Evolutionary conservation across 192 early-diverging fungal genomes (phyloP).

Genomic region (Lunasporangiospora selenospora): DNA sequence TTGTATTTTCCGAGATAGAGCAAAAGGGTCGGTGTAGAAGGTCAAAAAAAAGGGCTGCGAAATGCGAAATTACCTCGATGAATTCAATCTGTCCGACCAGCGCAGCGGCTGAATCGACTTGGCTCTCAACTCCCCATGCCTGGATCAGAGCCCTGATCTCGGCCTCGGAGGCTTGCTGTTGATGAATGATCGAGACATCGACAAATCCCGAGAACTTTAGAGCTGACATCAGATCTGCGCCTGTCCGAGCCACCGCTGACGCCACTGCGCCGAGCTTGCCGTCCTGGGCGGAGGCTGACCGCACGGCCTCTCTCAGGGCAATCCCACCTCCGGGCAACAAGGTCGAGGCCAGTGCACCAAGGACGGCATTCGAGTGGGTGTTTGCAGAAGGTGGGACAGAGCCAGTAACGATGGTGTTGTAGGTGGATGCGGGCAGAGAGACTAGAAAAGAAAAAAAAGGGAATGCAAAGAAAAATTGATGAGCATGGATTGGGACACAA

Average conservation of each 20-base stretch:
- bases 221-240: constrained; percentile 64
- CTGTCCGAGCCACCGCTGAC: constrained; percentile 64
- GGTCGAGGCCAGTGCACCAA: constrained; percentile 66
- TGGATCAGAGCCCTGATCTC: constrained; percentile 54
- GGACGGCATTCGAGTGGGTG: constrained; percentile 66
- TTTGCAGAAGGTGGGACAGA: constrained; percentile 60
- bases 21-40: not conserved
- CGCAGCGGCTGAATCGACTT: constrained; percentile 51
- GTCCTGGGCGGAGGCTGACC: constrained; percentile 48
- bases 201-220: constrained; percentile 89
- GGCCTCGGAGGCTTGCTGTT: constrained; percentile 51
- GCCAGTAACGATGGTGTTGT: constrained; percentile 68
- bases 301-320: constrained; percentile 72
- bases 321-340: constrained; percentile 75
- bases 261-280: constrained; percentile 44
- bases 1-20: too few relatives aligned
- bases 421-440: constrained; percentile 57
- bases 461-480: not conserved
- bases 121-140: constrained; percentile 61
- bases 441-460: constrained; percentile 41
- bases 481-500: not conserved
- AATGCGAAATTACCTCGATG: constrained; percentile 53
- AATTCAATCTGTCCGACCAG: constrained; percentile 44
- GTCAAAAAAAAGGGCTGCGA: constrained; percentile 20
- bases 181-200: constrained; percentile 55